Evolutionary conservation across 2,329 filamentous ascomycete genomes (phyloP).

Genomic region (Alternaria postmessia): DNA sequence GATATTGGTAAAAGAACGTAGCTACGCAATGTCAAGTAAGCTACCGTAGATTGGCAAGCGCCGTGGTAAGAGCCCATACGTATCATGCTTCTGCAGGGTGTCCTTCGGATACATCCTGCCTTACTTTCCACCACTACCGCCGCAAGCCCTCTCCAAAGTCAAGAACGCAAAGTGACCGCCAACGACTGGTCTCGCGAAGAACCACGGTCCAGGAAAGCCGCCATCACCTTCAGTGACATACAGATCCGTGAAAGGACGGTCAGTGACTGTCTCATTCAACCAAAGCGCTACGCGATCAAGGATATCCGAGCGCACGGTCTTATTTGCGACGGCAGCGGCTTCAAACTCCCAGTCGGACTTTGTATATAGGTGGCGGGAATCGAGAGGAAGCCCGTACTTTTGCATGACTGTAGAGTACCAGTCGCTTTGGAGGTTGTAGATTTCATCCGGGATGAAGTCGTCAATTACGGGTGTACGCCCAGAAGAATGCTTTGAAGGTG

Average conservation of each 20-base stretch:
- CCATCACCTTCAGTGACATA: slow-evolving; percentile 82
- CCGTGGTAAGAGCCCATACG: background rate
- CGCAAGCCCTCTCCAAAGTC: slow-evolving; percentile 81
- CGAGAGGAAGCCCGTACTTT: slow-evolving; percentile 81
- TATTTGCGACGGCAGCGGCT: slow-evolving; percentile 78
- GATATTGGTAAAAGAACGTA: background rate
- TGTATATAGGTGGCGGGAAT: slow-evolving; percentile 82
- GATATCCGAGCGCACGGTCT: slow-evolving; percentile 73
- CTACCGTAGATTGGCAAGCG: background rate
- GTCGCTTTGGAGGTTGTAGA: slow-evolving; percentile 80
- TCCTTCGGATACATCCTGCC: background rate
- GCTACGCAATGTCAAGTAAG: background rate
- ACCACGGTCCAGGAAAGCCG: slow-evolving; percentile 75
- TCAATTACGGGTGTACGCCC: slow-evolving; percentile 43
- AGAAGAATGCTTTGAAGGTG: slow-evolving; percentile 15
- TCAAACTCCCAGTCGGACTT: slow-evolving; percentile 95
- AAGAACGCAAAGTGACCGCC: slow-evolving; percentile 88
- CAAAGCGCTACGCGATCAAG: slow-evolving; percentile 77
- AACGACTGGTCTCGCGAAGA: slow-evolving; percentile 84
- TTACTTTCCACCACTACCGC: slow-evolving; percentile 54
- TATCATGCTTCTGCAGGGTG: background rate
- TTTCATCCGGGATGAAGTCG: slow-evolving; percentile 74
- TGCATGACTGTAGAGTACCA: slow-evolving; percentile 85
- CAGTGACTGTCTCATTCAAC: slow-evolving; percentile 82
- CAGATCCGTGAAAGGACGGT: slow-evolving; percentile 80